Conservation (phyloP, 768 basidiomycete genomes). For the Phylloporus sp. region DNA sequence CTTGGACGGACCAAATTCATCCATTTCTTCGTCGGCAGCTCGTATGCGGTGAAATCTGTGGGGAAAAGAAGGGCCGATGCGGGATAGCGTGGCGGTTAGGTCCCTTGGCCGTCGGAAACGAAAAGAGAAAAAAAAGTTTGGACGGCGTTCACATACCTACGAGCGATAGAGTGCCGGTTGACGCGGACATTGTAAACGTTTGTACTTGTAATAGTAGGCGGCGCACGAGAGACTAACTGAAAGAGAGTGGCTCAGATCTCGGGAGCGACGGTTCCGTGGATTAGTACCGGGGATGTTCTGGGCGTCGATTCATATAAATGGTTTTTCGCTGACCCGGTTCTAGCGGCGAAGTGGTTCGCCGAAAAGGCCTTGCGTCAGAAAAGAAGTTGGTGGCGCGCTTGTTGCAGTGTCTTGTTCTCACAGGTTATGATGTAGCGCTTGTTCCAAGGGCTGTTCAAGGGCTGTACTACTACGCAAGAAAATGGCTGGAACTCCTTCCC, state of each 20-base stretch:
- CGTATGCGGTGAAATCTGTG: slow-evolving; percentile 24
- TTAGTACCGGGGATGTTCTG: neutral
- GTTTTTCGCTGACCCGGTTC: slow-evolving; percentile 10
- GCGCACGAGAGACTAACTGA: neutral
- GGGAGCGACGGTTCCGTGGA: neutral
- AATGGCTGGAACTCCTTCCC: no score
- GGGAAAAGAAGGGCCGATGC: neutral
- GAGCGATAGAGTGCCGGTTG: slow-evolving; percentile 12
- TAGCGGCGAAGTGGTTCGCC: slow-evolving; percentile 7
- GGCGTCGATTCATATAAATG: slow-evolving; percentile 3
- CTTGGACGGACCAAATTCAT: slow-evolving; percentile 18
- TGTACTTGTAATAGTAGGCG: neutral
- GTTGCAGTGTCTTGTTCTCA: slow-evolving; percentile 4
- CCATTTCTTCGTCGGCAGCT: slow-evolving; percentile 19
- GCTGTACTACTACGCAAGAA: no score
- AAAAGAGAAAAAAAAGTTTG: no score
- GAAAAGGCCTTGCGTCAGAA: neutral
- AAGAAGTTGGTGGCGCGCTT: neutral
- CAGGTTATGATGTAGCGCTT: neutral
- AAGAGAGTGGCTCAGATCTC: neutral
- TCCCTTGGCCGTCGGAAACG: neutral
- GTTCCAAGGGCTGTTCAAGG: neutral
- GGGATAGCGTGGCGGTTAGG: neutral
- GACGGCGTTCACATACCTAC: slow-evolving; percentile 10
- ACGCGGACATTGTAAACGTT: slow-evolving; percentile 8